Percentiles rank a stretch among this genome's conserved stretches.
These are phyloP conservation scores for Asterella californica DNA, from an alignment of 225 moss, liverwort and hornwort species.

Conservation along the genomic window DNA sequence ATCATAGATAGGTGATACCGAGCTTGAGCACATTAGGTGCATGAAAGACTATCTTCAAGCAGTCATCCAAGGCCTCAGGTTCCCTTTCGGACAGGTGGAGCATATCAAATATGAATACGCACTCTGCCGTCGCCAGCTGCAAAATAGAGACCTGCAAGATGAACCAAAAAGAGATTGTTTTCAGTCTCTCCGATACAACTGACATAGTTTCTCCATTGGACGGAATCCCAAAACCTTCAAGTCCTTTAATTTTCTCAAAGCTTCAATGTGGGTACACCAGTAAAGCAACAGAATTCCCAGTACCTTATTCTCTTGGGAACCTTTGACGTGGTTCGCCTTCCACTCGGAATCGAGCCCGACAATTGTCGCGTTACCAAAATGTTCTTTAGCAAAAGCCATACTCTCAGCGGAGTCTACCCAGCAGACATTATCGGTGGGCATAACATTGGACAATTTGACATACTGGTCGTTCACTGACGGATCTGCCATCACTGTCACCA, in stretches of 20 bases:
- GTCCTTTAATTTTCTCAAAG: background rate
- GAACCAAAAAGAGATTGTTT: background rate
- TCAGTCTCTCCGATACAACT: background rate
- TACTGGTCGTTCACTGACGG: conserved; percentile 13
- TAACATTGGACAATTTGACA: conserved; percentile 23
- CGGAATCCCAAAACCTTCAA: background rate
- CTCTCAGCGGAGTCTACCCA: conserved; percentile 27
- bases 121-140: conserved; percentile 27
- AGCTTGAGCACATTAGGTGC: conserved; percentile 29
- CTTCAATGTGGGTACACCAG: background rate
- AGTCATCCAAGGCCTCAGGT: conserved; percentile 27
- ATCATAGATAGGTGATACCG: conserved; percentile 6
- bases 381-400: conserved; percentile 27
- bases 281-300: background rate
- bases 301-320: conserved; percentile 30
- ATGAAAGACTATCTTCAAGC: conserved; percentile 31
- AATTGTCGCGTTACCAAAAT: conserved; percentile 10
- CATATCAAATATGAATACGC: conserved; percentile 29
- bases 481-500: conserved; percentile 16
- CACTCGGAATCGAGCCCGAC: conserved; percentile 32
- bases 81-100: conserved; percentile 12
- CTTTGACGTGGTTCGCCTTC: conserved; percentile 33
- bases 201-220: background rate
- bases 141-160: conserved; percentile 27
- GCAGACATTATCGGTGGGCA: conserved; percentile 24